These are phyloP conservation scores for Penicillium sp. DNA, from an alignment of 2,329 filamentous ascomycete species.

Conservation along the genomic window DNA sequence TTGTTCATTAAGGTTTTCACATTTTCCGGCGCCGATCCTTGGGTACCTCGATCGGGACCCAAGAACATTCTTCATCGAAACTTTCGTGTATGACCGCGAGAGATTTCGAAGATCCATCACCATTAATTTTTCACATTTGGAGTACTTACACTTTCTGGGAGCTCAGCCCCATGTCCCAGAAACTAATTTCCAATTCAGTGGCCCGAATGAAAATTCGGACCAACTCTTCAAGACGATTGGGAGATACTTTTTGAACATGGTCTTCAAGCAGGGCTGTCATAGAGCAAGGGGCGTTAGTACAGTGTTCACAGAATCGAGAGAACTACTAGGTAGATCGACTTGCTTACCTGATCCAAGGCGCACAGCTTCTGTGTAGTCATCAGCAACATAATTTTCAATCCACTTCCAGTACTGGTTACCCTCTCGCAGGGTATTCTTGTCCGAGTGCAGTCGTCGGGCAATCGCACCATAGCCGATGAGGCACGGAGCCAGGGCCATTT, in stretches of 20 bases:
- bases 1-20: slow-evolving; percentile 2
- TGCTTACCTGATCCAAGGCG: slow-evolving; percentile 60
- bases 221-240: slow-evolving; percentile 70
- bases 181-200: slow-evolving; percentile 71
- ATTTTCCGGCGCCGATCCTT: too few species aligned
- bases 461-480: slow-evolving; percentile 83
- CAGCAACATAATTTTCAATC: slow-evolving; percentile 82
- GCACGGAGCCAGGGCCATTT: slow-evolving; percentile 79
- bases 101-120: too few species aligned
- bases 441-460: slow-evolving; percentile 62
- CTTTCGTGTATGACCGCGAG: too few species aligned
- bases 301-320: too few species aligned
- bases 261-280: slow-evolving; percentile 65
- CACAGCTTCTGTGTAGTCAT: slow-evolving; percentile 71
- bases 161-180: slow-evolving; percentile 64
- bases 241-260: slow-evolving; percentile 66
- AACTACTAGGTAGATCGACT: background rate
- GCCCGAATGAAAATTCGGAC: slow-evolving; percentile 79
- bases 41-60: too few species aligned
- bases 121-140: background rate
- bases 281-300: slow-evolving; percentile 5
- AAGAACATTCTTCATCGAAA: too few species aligned
- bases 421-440: slow-evolving; percentile 54
- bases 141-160: slow-evolving; percentile 12
- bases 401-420: slow-evolving; percentile 79